Percentiles rank a stretch among this genome's conserved stretches.
Evolutionary conservation across 2,329 filamentous ascomycete genomes (phyloP).

Genomic region (Colletotrichum lentis): DNA sequence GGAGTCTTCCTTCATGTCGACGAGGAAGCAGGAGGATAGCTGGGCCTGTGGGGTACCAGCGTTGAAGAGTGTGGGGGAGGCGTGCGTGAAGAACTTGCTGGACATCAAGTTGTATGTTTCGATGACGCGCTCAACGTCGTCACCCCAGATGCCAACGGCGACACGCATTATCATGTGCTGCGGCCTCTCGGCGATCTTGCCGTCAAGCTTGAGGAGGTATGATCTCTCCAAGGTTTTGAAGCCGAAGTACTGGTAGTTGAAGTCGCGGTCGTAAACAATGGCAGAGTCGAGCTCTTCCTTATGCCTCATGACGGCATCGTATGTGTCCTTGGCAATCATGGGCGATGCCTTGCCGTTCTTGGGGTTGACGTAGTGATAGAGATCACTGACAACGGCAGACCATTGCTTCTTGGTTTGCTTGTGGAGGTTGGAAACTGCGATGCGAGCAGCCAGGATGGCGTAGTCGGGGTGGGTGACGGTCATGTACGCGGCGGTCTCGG

Average conservation of each 20-base stretch:
- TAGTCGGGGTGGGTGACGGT: constrained; percentile 99
- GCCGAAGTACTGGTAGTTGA: constrained; percentile 99
- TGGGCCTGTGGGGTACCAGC: constrained; percentile 94
- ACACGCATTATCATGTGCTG: constrained; percentile 99
- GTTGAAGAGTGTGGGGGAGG: constrained; percentile 97
- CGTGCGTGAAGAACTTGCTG: constrained; percentile 97
- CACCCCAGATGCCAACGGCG: constrained; percentile 93
- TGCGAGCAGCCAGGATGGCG: constrained; percentile 96
- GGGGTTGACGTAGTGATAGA: constrained; percentile 96
- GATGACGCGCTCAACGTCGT: constrained; percentile 91
- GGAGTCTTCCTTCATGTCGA: constrained; percentile 99
- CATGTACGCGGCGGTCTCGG: constrained; percentile 99
- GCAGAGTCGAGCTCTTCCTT: constrained; percentile 97
- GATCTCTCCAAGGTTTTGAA: constrained; percentile 99
- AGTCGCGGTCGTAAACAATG: constrained; percentile 98
- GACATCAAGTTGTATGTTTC: constrained; percentile 99
- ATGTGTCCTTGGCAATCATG: constrained; percentile 93
- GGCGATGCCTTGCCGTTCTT: constrained; percentile 84
- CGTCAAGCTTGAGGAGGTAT: constrained; percentile 93
- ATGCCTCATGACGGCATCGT: constrained; percentile 93
- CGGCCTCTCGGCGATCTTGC: constrained; percentile 94
- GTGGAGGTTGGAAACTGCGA: constrained; percentile 98
- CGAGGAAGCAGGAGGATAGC: constrained; percentile 96
- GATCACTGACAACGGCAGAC: constrained; percentile 91
- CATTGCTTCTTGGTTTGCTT: constrained; percentile 99